A percentile compares a stretch with the other conserved stretches of the same genome.
phyloP scores from a whole-genome alignment of 169 alveolate genomes.

The Cyclospora cayetanensis region DNA sequence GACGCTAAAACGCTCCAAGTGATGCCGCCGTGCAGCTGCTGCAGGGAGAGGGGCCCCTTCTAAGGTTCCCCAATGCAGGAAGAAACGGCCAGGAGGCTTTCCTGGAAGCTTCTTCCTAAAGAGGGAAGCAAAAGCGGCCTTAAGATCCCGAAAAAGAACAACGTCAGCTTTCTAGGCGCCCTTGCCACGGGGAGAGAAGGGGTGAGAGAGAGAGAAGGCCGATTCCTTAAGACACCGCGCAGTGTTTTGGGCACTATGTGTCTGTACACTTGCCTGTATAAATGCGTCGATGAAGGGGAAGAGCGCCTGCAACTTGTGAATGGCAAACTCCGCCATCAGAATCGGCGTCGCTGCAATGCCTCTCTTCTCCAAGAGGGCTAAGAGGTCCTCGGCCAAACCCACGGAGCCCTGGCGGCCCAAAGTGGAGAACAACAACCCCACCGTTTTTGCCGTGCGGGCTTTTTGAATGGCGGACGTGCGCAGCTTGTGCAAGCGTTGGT shows the following conservation, averaged over 20 bases:
- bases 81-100: too few species aligned
- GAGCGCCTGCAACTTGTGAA: conserved; percentile 60
- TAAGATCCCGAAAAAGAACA: too few species aligned
- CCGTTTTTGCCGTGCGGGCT: conserved; percentile 79
- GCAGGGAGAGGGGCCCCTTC: too few species aligned
- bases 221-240: too few species aligned
- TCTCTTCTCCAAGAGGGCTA: conserved; percentile 80
- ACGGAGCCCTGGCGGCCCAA: conserved; percentile 94
- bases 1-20: too few species aligned
- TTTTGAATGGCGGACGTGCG: conserved; percentile 73
- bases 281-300: conserved; percentile 36
- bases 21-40: too few species aligned
- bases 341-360: conserved; percentile 73
- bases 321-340: conserved; percentile 71
- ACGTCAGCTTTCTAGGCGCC: too few species aligned
- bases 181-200: too few species aligned
- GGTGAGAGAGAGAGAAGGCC: too few species aligned
- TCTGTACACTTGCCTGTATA: conserved; percentile 28
- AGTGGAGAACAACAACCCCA: conserved; percentile 91
- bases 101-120: too few species aligned
- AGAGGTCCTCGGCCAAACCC: conserved; percentile 85
- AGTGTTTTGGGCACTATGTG: not conserved
- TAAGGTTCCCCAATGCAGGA: too few species aligned
- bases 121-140: too few species aligned
- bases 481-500: conserved; percentile 59